Evolutionary conservation across 2,329 filamentous ascomycete genomes (phyloP).

Genomic region (Clarireedia sp.): DNA sequence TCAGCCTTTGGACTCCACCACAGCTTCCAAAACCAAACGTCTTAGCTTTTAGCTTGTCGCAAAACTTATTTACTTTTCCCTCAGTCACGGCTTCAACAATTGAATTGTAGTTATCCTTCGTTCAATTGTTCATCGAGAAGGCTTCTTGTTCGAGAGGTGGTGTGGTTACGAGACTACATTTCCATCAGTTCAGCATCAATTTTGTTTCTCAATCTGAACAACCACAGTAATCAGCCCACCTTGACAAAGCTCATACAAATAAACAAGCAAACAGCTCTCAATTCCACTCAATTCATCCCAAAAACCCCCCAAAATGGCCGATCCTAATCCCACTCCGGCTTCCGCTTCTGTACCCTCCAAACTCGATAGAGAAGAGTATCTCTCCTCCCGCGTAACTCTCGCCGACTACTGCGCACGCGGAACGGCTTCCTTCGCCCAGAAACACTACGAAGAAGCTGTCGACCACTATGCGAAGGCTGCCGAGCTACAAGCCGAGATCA

Average conservation of each 20-base stretch:
- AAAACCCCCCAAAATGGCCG: background rate
- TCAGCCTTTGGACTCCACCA: background rate
- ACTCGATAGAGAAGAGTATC: conserved; percentile 22
- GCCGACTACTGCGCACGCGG: conserved; percentile 72
- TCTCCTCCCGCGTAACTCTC: conserved; percentile 51
- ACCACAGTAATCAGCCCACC: background rate
- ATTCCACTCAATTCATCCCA: background rate
- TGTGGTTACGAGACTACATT: no score
- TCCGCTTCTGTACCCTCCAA: background rate
- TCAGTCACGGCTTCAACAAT: background rate
- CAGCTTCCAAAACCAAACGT: background rate
- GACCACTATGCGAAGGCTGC: conserved; percentile 85
- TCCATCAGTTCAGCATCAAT: background rate
- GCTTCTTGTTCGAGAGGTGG: no score
- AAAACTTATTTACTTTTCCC: conserved; percentile 3
- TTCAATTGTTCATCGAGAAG: no score
- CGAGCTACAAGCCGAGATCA: conserved; percentile 81
- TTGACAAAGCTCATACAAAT: background rate
- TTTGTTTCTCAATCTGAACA: background rate
- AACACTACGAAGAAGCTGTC: conserved; percentile 77
- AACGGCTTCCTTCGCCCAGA: conserved; percentile 77
- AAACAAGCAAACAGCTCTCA: background rate
- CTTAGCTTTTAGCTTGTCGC: conserved; percentile 7
- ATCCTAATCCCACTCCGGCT: no score
- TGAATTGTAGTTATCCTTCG: no score